Evolutionary conservation across 345 rosid genomes (phyloP).

Genomic region (Lagerstroemia speciosa): DNA sequence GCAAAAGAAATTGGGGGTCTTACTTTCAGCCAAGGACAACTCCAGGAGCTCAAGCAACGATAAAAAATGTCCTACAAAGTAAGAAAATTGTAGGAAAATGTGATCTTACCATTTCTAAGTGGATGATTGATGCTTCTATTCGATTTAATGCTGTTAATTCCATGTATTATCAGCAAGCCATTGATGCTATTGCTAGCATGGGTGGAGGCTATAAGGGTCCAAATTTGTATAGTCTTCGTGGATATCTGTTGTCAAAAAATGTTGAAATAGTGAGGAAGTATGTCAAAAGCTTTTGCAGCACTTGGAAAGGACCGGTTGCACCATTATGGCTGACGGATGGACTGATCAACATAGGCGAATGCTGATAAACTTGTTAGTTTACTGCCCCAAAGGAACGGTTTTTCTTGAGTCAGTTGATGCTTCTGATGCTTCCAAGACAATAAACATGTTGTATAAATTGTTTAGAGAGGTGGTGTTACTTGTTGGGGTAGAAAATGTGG

Average conservation of each 20-base stretch:
- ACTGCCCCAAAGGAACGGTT: neutral
- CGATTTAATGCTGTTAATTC: neutral
- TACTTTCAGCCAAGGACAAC: too few relatives aligned
- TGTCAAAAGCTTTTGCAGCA: neutral
- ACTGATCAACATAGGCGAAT: neutral
- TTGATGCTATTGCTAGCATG: constrained; percentile 2
- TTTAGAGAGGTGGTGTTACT: neutral
- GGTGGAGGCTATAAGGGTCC: neutral
- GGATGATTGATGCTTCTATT: neutral
- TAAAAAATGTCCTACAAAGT: too few relatives aligned
- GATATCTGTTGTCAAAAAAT: neutral
- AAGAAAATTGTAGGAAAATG: too few relatives aligned
- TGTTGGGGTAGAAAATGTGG: neutral
- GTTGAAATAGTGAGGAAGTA: too few relatives aligned
- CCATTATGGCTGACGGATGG: neutral
- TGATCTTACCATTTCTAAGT: too few relatives aligned
- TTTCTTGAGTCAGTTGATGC: neutral
- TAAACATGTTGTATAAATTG: neutral
- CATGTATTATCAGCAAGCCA: too few relatives aligned
- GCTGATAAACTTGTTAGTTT: neutral
- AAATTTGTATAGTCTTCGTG: neutral
- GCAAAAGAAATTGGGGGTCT: too few relatives aligned
- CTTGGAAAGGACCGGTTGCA: neutral
- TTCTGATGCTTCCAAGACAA: neutral
- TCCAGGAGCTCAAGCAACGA: too few relatives aligned